Percentiles rank a stretch among this genome's conserved stretches.
Conservation (phyloP, 345 rosid species). For the Eucalyptus rudis region DNA sequence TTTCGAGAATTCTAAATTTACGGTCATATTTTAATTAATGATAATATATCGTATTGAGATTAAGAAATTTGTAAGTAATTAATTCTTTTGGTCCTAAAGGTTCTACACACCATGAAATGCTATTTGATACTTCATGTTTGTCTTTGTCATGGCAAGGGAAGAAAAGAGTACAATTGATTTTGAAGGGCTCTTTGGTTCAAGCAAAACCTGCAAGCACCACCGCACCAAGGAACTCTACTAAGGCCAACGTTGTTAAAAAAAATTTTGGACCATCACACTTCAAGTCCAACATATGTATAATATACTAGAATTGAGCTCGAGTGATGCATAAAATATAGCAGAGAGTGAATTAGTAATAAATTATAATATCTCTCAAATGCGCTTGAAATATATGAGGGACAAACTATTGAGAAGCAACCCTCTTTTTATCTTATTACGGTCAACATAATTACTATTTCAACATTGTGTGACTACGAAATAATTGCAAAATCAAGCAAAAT, state of each 20-base stretch:
- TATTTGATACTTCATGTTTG: background rate
- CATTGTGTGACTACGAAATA: background rate
- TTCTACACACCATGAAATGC: background rate
- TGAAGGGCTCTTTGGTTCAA: background rate
- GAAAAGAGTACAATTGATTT: background rate
- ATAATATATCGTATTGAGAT: background rate
- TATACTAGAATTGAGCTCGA: background rate
- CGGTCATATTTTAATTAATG: background rate
- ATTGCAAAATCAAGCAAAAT: background rate
- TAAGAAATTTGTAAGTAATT: background rate
- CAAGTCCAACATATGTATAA: background rate
- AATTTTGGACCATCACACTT: background rate
- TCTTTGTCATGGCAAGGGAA: background rate
- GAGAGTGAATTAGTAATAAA: background rate
- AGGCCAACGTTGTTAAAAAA: background rate
- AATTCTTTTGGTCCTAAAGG: background rate
- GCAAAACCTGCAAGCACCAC: background rate
- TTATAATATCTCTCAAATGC: background rate
- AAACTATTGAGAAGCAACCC: background rate
- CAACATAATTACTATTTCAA: background rate
- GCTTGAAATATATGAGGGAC: background rate
- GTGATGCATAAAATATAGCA: background rate
- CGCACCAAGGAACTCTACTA: background rate
- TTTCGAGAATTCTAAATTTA: background rate
- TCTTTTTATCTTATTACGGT: background rate